Evolutionary conservation across 2,329 filamentous ascomycete species (phyloP).

Genomic region (Emergomyces orientalis): DNA sequence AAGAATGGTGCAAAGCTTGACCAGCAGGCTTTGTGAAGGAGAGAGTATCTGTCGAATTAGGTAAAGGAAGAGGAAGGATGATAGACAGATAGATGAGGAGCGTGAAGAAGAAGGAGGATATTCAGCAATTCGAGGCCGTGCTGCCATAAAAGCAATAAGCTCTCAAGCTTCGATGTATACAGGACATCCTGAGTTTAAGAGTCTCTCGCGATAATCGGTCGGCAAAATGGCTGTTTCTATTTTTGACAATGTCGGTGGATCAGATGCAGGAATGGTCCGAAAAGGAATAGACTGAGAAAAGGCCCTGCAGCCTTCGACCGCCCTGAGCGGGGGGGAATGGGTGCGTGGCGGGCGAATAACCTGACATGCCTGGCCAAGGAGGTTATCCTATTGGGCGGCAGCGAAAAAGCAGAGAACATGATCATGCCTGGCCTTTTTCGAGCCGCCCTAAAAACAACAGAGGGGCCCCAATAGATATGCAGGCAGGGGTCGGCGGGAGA

Average conservation of each 20-base stretch:
- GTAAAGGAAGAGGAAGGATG: conserved; percentile 13
- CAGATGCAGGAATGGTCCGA: conserved; percentile 1
- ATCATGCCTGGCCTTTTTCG: conserved; percentile 13
- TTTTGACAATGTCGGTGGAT: conserved; percentile 15
- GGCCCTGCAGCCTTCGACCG: neutral
- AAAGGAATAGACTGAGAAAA: neutral
- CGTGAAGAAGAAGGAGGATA: neutral
- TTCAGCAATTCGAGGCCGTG: conserved; percentile 8
- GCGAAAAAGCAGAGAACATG: conserved; percentile 4
- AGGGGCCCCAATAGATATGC: conserved; percentile 5
- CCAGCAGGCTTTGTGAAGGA: conserved; percentile 30
- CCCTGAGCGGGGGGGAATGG: conserved; percentile 2
- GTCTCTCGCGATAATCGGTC: conserved; percentile 11
- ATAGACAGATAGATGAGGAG: conserved; percentile 17
- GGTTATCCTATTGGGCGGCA: conserved; percentile 8
- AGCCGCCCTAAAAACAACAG: conserved; percentile 6
- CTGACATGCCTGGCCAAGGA: neutral
- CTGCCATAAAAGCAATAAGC: conserved; percentile 8
- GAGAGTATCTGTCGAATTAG: conserved; percentile 10
- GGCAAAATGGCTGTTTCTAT: conserved; percentile 18
- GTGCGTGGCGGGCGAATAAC: conserved; percentile 10
- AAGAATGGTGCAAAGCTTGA: conserved; percentile 30
- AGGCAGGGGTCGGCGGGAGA: conserved; percentile 10
- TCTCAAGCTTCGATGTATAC: conserved; percentile 14
- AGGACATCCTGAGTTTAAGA: conserved; percentile 16